Evolutionary conservation across 1,284 basidiomycete genomes (phyloP).

Genomic region (Trametes pubescens): DNA sequence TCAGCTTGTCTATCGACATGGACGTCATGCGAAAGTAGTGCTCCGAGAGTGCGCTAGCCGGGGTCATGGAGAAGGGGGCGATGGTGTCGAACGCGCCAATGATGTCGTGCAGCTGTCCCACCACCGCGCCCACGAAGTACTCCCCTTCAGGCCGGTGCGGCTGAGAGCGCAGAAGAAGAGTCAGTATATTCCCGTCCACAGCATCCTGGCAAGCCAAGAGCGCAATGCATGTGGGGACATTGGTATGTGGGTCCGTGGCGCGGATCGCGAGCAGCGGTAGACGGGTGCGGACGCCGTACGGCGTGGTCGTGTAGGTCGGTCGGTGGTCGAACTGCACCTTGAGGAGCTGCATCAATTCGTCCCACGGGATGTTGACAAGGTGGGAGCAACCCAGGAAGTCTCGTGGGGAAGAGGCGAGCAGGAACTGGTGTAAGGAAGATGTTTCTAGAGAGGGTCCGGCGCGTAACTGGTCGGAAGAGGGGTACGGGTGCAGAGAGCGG

Average conservation of each 20-base stretch:
- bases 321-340: background rate
- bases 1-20: background rate
- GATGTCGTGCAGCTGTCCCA: constrained; percentile 13
- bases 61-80: constrained; percentile 1
- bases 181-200: background rate
- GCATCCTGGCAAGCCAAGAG: constrained; percentile 23
- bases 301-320: constrained; percentile 18
- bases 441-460: background rate
- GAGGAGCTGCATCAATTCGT: constrained; percentile 7
- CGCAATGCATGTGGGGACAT: constrained; percentile 19
- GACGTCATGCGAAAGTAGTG: constrained; percentile 15
- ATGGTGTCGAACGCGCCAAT: background rate
- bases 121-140: constrained; percentile 16
- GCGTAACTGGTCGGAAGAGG: constrained; percentile 2
- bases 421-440: constrained; percentile 3
- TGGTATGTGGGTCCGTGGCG: constrained; percentile 3
- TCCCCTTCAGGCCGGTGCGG: background rate
- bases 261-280: constrained; percentile 18
- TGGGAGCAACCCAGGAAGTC: constrained; percentile 18
- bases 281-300: constrained; percentile 23
- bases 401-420: constrained; percentile 17
- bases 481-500: background rate
- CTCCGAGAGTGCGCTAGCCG: background rate
- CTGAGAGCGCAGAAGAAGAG: constrained; percentile 20
- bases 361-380: constrained; percentile 6